Base-by-base conservation (phyloP, 192 early-diverging fungal species). In the Diversispora epigaea region DNA sequence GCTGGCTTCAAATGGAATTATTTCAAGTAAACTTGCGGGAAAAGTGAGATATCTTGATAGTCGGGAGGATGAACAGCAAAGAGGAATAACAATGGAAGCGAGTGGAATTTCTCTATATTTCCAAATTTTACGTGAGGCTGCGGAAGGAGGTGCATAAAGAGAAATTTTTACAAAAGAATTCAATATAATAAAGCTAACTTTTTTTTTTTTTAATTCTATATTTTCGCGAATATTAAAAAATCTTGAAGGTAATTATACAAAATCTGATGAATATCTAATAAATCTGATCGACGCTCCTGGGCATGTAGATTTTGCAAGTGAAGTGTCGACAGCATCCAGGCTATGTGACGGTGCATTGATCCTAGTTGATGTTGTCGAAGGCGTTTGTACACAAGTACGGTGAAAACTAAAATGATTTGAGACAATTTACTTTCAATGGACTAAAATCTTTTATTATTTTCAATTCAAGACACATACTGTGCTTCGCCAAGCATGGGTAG, bases 41-140 rank as follows among this genome's bases (percentile, higher is more conserved):
- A 97, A 96, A 73, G 89, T 97, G 11, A 91, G 97, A 41, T 99
- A 96, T 77, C 83, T 99, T 66, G 98, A 99, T 83, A 93, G 90
- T 65, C 85, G 98, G 65, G 94, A 96, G 74, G 98, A 99, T 76
- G 98, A 99, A 77, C 97, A 98, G 79, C 89, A 96, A 82, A 91
- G 98, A 40, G 98, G 98, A 4, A 99, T 99, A 75, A 99, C 97
- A 0, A 98, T 99, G 97, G 94, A 98, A 81, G 93, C 94, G 45
- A 93, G 91, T 70, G 97, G 94, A 6, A 97, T 99, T 66, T 96
- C 95, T 17, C 84, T 99, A 1, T 97, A 94, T 76, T 98, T 97
- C 82, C 87, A 91, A 71, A 80, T 95, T 19, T 77, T 91, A 25
- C 80, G 84, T 21, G 75, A 77, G 22, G 45, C 52, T 19, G 46